Percentiles rank a stretch among this genome's conserved stretches.
Evolutionary conservation across 768 basidiomycete genomes (phyloP).

Genomic region (Steccherinum ochraceum): DNA sequence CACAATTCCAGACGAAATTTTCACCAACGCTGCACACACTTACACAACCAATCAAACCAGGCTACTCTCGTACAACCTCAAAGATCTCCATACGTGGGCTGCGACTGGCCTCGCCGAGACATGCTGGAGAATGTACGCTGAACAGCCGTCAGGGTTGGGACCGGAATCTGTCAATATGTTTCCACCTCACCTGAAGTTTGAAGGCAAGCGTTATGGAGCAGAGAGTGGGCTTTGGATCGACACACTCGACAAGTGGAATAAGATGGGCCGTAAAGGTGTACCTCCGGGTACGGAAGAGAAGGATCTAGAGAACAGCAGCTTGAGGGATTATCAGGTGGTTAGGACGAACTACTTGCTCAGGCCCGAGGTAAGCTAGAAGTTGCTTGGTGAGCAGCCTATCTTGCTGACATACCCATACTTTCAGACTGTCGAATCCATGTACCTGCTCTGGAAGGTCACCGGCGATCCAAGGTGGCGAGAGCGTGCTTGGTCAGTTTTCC

Average conservation of each 20-base stretch:
- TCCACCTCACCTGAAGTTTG: background rate
- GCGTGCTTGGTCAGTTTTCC: conserved; percentile 65
- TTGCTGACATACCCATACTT: too few relatives aligned
- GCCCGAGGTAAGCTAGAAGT: conserved; percentile 78
- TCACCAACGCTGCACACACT: too few relatives aligned
- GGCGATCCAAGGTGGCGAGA: conserved; percentile 64
- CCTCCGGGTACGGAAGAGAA: conserved; percentile 47
- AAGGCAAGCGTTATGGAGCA: too few relatives aligned
- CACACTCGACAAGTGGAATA: conserved; percentile 43
- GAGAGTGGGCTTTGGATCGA: conserved; percentile 38
- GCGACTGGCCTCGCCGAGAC: conserved; percentile 69
- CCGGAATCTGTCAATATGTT: conserved; percentile 51
- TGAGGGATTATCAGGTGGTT: conserved; percentile 46
- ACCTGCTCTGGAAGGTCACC: conserved; percentile 65
- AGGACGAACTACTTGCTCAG: conserved; percentile 50
- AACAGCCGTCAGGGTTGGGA: conserved; percentile 61
- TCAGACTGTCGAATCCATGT: conserved; percentile 70
- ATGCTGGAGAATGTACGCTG: conserved; percentile 67
- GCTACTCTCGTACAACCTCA: conserved; percentile 43
- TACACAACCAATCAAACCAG: conserved; percentile 21
- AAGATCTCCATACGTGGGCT: conserved; percentile 66
- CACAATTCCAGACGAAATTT: conserved; percentile 45
- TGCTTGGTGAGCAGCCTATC: too few relatives aligned
- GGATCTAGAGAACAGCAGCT: conserved; percentile 24
- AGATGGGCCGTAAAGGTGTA: conserved; percentile 33